Evolutionary conservation across 2,329 filamentous ascomycete species (phyloP).

Genomic region (Pyricularia pennisetigena): DNA sequence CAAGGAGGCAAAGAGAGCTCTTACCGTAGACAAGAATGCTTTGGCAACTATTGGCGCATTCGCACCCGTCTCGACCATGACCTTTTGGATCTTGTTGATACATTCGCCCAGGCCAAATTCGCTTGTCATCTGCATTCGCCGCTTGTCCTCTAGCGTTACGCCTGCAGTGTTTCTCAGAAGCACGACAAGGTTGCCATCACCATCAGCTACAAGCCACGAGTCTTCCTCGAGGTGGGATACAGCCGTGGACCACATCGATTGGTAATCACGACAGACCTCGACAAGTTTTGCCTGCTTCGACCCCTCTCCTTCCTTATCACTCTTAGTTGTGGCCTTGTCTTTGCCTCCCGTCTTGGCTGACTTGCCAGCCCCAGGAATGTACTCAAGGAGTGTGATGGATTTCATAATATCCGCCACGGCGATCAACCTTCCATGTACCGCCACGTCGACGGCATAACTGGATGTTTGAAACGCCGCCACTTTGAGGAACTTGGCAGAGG

Average conservation of each 20-base stretch:
- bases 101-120: slow-evolving; percentile 86
- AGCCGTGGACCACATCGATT: slow-evolving; percentile 74
- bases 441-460: slow-evolving; percentile 74
- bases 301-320: slow-evolving; percentile 13
- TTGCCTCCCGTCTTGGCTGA: slow-evolving; percentile 18
- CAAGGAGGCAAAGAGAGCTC: slow-evolving; percentile 17
- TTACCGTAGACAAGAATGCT: slow-evolving; percentile 83
- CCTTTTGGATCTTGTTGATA: slow-evolving; percentile 76
- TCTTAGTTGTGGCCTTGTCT: slow-evolving; percentile 28
- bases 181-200: slow-evolving; percentile 78
- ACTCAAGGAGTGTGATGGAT: slow-evolving; percentile 72
- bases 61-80: slow-evolving; percentile 55
- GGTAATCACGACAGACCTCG: slow-evolving; percentile 72
- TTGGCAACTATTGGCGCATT: slow-evolving; percentile 64
- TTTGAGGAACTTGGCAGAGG: slow-evolving; percentile 52
- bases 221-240: slow-evolving; percentile 58
- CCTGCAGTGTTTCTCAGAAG: slow-evolving; percentile 62
- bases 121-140: slow-evolving; percentile 60
- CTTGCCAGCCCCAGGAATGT: slow-evolving; percentile 36
- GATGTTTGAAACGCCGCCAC: slow-evolving; percentile 69
- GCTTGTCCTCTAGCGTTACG: slow-evolving; percentile 63
- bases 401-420: slow-evolving; percentile 92
- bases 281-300: slow-evolving; percentile 45
- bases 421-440: slow-evolving; percentile 64
- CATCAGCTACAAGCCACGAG: slow-evolving; percentile 74